A percentile compares a stretch with the other conserved stretches of the same genome.
Evolutionary conservation across 2,329 filamentous ascomycete genomes (phyloP).

Genomic region (Alternaria novae-zelandiae): DNA sequence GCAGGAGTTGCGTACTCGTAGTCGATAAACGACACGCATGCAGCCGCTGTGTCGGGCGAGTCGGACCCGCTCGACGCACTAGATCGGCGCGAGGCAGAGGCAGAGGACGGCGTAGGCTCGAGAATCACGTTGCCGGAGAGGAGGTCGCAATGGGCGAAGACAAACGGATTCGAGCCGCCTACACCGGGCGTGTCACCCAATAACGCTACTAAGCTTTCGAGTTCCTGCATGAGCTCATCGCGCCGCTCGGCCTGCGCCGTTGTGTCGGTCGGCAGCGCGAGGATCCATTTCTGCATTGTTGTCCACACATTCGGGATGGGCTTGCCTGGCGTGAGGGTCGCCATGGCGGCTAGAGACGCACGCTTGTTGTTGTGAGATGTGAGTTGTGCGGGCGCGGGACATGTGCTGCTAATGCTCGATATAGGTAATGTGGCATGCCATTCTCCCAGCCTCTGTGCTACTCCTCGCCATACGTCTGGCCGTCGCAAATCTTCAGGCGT

Average conservation of each 20-base stretch:
- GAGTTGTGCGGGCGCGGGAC: conserved; percentile 41
- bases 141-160: conserved; percentile 95
- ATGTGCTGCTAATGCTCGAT: conserved; percentile 54
- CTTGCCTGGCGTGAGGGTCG: conserved; percentile 65
- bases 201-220: conserved; percentile 71
- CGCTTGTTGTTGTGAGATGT: conserved; percentile 43
- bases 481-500: conserved; percentile 79
- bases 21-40: conserved; percentile 76
- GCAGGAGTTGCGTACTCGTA: conserved; percentile 98
- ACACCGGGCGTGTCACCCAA: conserved; percentile 80
- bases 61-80: conserved; percentile 41
- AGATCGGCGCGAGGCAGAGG: conserved; percentile 42
- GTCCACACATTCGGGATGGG: conserved; percentile 90
- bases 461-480: conserved; percentile 77
- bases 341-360: conserved; percentile 46
- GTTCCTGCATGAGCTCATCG: conserved; percentile 73
- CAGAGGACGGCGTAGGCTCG: conserved; percentile 58
- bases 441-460: conserved; percentile 83
- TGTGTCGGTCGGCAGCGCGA: conserved; percentile 77
- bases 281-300: conserved; percentile 94
- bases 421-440: conserved; percentile 82
- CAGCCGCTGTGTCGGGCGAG: conserved; percentile 34
- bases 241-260: conserved; percentile 72
- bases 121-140: conserved; percentile 97
- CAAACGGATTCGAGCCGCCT: conserved; percentile 72